A percentile compares a stretch with the other conserved stretches of the same genome.
These are phyloP conservation scores for Coniochaeta prunicola DNA, from an alignment of 2,329 filamentous ascomycete species.

Conservation along the genomic window DNA sequence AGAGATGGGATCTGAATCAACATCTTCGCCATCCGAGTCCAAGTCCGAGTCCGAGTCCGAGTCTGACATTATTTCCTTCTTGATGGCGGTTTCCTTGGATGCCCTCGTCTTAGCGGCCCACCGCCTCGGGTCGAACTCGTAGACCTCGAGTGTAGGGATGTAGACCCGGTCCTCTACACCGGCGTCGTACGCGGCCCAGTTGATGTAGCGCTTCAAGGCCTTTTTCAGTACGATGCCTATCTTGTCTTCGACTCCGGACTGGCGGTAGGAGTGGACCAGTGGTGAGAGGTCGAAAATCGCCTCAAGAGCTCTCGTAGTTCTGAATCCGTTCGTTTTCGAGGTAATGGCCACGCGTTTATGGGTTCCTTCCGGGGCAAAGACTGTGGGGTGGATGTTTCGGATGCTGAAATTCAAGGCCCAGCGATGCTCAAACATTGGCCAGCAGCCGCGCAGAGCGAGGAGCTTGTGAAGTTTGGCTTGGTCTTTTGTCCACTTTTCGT, in stretches of 20 bases:
- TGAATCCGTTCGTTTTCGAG: slow-evolving; percentile 18
- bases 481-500: slow-evolving; percentile 6
- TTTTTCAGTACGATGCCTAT: slow-evolving; percentile 20
- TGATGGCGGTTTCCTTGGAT: background rate
- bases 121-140: background rate
- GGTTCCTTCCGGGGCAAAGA: slow-evolving; percentile 19
- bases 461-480: slow-evolving; percentile 23
- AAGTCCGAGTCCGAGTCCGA: background rate
- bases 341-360: slow-evolving; percentile 18
- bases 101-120: slow-evolving; percentile 3
- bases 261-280: slow-evolving; percentile 21
- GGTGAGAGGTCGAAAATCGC: slow-evolving; percentile 24
- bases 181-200: slow-evolving; percentile 23
- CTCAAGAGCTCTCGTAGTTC: slow-evolving; percentile 24
- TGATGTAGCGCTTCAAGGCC: slow-evolving; percentile 21
- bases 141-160: slow-evolving; percentile 6
- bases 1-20: background rate
- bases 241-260: slow-evolving; percentile 17
- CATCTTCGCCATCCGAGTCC: background rate
- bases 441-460: slow-evolving; percentile 24
- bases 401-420: slow-evolving; percentile 24
- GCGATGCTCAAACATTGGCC: slow-evolving; percentile 24
- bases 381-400: slow-evolving; percentile 21
- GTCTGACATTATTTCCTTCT: background rate
- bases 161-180: slow-evolving; percentile 13